Conservation (phyloP, 441 rosid genomes). For the Adansonia gregorii region DNA sequence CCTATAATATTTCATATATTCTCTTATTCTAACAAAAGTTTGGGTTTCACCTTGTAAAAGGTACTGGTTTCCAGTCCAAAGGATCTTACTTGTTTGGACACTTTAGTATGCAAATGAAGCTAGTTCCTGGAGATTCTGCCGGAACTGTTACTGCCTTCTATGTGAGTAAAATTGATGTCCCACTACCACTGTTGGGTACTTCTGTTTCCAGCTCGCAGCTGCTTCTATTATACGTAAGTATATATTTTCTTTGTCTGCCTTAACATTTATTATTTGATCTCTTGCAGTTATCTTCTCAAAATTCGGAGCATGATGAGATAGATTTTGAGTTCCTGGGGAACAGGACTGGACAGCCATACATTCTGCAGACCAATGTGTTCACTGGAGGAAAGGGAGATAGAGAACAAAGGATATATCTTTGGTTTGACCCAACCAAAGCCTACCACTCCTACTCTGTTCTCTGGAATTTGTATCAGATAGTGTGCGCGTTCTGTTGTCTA, state of each 20-base stretch:
- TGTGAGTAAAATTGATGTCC: constrained; percentile 36
- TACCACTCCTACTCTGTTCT: constrained; percentile 43
- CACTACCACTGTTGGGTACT: background rate
- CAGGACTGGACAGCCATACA: constrained; percentile 50
- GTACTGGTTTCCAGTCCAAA: constrained; percentile 72
- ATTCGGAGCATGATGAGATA: constrained; percentile 52
- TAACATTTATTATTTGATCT: background rate
- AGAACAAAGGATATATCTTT: constrained; percentile 52
- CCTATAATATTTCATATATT: too few relatives aligned
- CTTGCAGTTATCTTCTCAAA: constrained; percentile 50
- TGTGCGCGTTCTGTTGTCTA: constrained; percentile 30
- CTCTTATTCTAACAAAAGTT: background rate
- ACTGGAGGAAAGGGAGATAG: constrained; percentile 51
- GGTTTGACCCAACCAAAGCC: constrained; percentile 47
- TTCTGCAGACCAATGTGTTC: constrained; percentile 51
- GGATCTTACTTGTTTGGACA: constrained; percentile 68
- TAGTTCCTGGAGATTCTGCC: constrained; percentile 69
- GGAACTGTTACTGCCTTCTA: constrained; percentile 79
- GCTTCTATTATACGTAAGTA: background rate
- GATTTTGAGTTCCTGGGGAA: constrained; percentile 60
- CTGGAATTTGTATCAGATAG: constrained; percentile 44
- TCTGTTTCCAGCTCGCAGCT: background rate
- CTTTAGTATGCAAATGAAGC: constrained; percentile 66
- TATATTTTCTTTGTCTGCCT: background rate
- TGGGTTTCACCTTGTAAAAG: constrained; percentile 19